phyloP scores from a whole-genome alignment of 495 filamentous ascomycete genomes.

The Oidiodendron maius region DNA sequence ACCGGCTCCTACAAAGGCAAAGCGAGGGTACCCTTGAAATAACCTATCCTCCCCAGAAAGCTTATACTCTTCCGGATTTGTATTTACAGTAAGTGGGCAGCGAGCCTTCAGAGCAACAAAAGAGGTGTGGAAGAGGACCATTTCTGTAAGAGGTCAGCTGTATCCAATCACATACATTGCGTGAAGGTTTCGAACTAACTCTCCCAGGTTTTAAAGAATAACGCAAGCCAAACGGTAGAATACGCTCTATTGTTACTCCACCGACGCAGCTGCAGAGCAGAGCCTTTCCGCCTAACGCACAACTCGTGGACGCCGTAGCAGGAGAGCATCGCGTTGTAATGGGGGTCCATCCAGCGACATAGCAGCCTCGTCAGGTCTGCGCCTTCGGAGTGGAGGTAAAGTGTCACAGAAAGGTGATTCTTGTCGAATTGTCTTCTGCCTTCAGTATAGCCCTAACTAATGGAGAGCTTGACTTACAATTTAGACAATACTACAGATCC shows the following conservation, averaged over 20 bases:
- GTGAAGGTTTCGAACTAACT: no score
- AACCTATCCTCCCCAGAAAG: constrained; percentile 57
- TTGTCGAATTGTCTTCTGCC: constrained; percentile 40
- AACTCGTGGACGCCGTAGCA: constrained; percentile 41
- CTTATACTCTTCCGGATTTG: constrained; percentile 51
- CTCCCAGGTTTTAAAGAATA: constrained; percentile 53
- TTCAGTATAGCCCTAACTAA: neutral
- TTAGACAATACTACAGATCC: constrained; percentile 45
- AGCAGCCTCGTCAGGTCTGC: constrained; percentile 35
- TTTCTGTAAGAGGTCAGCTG: constrained; percentile 30
- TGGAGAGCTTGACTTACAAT: constrained; percentile 28
- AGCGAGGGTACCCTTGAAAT: constrained; percentile 59
- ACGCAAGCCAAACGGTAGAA: constrained; percentile 41
- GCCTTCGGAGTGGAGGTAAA: constrained; percentile 38
- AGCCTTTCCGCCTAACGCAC: constrained; percentile 38
- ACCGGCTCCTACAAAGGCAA: neutral
- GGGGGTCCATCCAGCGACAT: constrained; percentile 28
- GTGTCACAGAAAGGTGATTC: constrained; percentile 41
- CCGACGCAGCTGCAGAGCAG: constrained; percentile 39
- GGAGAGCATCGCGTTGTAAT: constrained; percentile 19
- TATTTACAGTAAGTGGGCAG: constrained; percentile 46
- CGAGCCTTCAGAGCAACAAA: constrained; percentile 71
- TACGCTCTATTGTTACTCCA: constrained; percentile 38
- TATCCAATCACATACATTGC: no score
- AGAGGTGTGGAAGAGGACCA: constrained; percentile 76